Percentiles rank a stretch among this genome's conserved stretches.
These are phyloP conservation scores for Kwoniella shivajii DNA, from an alignment of 1,284 basidiomycete genomes.

Conservation along the genomic window DNA sequence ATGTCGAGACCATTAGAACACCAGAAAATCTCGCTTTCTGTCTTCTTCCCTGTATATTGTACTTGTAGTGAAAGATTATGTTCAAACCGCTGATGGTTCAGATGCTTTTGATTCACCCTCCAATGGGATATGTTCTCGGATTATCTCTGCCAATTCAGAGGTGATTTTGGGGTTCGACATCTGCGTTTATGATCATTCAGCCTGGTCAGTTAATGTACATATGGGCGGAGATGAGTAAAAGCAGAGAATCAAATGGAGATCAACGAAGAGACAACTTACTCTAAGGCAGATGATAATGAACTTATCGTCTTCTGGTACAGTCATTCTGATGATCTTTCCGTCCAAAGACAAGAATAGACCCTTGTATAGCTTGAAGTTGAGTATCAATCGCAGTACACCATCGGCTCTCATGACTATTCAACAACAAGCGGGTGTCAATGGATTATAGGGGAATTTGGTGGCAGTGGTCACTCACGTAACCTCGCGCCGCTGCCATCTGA, in stretches of 20 bases:
- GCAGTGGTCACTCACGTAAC: slow-evolving; percentile 60
- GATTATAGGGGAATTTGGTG: no score
- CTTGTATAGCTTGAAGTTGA: slow-evolving; percentile 82
- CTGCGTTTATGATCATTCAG: neutral
- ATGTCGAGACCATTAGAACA: neutral
- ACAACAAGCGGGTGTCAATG: neutral
- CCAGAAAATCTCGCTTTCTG: neutral
- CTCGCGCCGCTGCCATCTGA: slow-evolving; percentile 71
- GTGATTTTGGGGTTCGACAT: slow-evolving; percentile 59
- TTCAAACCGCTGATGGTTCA: neutral
- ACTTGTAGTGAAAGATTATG: no score
- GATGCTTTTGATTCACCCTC: slow-evolving; percentile 21
- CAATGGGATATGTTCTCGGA: slow-evolving; percentile 45
- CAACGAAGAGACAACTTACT: slow-evolving; percentile 57
- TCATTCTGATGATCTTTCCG: slow-evolving; percentile 80
- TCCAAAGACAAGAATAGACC: slow-evolving; percentile 75
- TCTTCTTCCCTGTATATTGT: no score
- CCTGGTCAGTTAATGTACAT: no score
- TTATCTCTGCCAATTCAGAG: slow-evolving; percentile 38
- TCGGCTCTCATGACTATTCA: slow-evolving; percentile 88
- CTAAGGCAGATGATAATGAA: slow-evolving; percentile 74
- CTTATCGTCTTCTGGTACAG: slow-evolving; percentile 68
- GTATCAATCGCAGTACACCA: slow-evolving; percentile 78
- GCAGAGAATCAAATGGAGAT: neutral
- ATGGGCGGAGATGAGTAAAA: no score